Evolutionary conservation across 495 filamentous ascomycete species (phyloP).

Genomic region (Oleoguttula mirabilis): DNA sequence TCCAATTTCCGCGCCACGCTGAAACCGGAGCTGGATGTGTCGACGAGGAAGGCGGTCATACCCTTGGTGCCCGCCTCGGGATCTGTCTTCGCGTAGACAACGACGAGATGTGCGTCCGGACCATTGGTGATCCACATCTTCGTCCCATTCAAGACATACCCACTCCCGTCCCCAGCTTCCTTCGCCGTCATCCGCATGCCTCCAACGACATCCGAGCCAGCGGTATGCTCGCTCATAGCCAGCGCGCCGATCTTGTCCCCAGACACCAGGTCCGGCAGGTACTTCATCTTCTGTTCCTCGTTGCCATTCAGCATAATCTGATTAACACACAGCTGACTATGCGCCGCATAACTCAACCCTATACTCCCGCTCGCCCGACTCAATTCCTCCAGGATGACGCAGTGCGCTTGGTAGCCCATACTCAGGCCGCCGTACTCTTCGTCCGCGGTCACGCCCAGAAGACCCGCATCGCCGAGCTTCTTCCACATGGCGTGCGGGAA

Average conservation of each 20-base stretch:
- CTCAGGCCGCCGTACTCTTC: slow-evolving; percentile 84
- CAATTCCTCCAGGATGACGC: slow-evolving; percentile 88
- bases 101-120: slow-evolving; percentile 75
- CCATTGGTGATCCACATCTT: slow-evolving; percentile 99
- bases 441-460: slow-evolving; percentile 87
- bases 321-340: slow-evolving; percentile 94
- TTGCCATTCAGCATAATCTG: slow-evolving; percentile 89
- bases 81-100: slow-evolving; percentile 92
- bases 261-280: slow-evolving; percentile 68
- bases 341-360: slow-evolving; percentile 84
- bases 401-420: slow-evolving; percentile 96
- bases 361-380: slow-evolving; percentile 68
- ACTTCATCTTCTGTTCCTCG: slow-evolving; percentile 61
- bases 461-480: slow-evolving; percentile 82
- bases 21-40: slow-evolving; percentile 63
- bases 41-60: slow-evolving; percentile 88
- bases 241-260: slow-evolving; percentile 78
- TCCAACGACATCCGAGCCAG: slow-evolving; percentile 88
- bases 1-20: slow-evolving; percentile 83
- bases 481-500: slow-evolving; percentile 89
- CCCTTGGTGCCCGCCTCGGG: slow-evolving; percentile 75
- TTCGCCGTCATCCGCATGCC: slow-evolving; percentile 83
- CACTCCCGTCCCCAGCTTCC: slow-evolving; percentile 59
- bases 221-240: slow-evolving; percentile 88
- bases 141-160: slow-evolving; percentile 74